phyloP scores from a whole-genome alignment of 2,329 filamentous ascomycete genomes.

The Pyrenophora seminiperda region DNA sequence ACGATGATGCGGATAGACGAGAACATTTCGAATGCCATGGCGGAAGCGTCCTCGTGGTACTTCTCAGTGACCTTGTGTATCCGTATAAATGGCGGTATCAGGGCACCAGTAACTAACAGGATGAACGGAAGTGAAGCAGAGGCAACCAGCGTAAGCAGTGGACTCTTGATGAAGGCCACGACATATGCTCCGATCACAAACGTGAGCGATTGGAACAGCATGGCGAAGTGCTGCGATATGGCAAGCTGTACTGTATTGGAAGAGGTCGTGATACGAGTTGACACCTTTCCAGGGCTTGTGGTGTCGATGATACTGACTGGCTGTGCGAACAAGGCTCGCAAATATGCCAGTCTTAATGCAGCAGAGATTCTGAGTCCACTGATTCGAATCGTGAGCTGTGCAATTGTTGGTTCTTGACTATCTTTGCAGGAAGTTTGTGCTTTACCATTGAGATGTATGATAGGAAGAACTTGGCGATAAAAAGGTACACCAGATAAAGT shows the following conservation, averaged over 20 bases:
- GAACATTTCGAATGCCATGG: constrained; percentile 48
- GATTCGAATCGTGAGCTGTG: constrained; percentile 55
- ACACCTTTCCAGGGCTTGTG: constrained; percentile 57
- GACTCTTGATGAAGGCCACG: constrained; percentile 59
- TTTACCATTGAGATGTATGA: constrained; percentile 44
- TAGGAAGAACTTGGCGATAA: constrained; percentile 44
- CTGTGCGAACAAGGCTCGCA: constrained; percentile 56
- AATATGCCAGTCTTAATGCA: constrained; percentile 56
- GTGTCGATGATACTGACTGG: constrained; percentile 56
- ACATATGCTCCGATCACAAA: constrained; percentile 46
- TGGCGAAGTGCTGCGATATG: constrained; percentile 60
- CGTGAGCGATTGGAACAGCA: constrained; percentile 49
- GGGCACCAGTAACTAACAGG: constrained; percentile 36
- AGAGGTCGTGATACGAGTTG: constrained; percentile 58
- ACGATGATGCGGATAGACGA: constrained; percentile 45
- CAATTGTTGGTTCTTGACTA: neutral
- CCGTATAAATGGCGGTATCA: constrained; percentile 42
- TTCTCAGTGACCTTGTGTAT: constrained; percentile 42
- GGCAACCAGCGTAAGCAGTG: constrained; percentile 58
- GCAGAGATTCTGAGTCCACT: constrained; percentile 58
- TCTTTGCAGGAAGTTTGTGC: neutral
- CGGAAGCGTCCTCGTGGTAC: constrained; percentile 42
- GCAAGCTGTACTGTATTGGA: constrained; percentile 61
- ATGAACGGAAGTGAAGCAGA: constrained; percentile 53
- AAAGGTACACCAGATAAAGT: constrained; percentile 43